phyloP scores from a whole-genome alignment of 2,329 filamentous ascomycete species.

The Paracamarosporium sp. region DNA sequence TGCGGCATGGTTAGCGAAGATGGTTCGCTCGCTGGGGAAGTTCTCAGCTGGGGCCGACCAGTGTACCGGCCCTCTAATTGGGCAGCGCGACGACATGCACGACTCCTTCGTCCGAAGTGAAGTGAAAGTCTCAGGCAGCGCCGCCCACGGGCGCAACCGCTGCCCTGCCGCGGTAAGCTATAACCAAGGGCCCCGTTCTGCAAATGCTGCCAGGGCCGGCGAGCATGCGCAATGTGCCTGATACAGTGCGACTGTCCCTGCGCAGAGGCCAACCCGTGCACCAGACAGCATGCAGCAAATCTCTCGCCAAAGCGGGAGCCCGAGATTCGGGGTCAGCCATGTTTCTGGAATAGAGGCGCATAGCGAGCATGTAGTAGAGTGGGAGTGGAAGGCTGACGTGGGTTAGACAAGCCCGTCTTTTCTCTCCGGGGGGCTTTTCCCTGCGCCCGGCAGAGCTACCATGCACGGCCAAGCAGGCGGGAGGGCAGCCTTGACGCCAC shows the following conservation, averaged over 20 bases:
- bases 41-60: slow-evolving; percentile 38
- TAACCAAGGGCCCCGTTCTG: slow-evolving; percentile 14
- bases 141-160: slow-evolving; percentile 15
- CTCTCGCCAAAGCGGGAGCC: slow-evolving; percentile 23
- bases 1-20: slow-evolving; percentile 34
- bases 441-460: slow-evolving; percentile 19
- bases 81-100: slow-evolving; percentile 26
- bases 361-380: slow-evolving; percentile 15
- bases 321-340: slow-evolving; percentile 33
- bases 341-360: slow-evolving; percentile 28
- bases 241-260: slow-evolving; percentile 19
- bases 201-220: slow-evolving; percentile 20
- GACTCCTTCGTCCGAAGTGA: slow-evolving; percentile 20
- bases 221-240: slow-evolving; percentile 17
- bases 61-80: slow-evolving; percentile 29
- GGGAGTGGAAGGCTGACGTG: slow-evolving; percentile 26
- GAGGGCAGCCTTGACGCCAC: slow-evolving; percentile 3
- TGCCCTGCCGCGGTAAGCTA: slow-evolving; percentile 13
- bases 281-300: slow-evolving; percentile 21
- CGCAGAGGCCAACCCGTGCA: slow-evolving; percentile 24
- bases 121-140: slow-evolving; percentile 13
- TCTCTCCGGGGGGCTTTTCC: slow-evolving; percentile 14
- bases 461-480: slow-evolving; percentile 7
- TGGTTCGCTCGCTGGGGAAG: slow-evolving; percentile 36
- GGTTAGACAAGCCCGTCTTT: slow-evolving; percentile 27